These are phyloP conservation scores for Phytophthora capsici DNA, from an alignment of 352 stramenopile genomes.

Conservation along the genomic window DNA sequence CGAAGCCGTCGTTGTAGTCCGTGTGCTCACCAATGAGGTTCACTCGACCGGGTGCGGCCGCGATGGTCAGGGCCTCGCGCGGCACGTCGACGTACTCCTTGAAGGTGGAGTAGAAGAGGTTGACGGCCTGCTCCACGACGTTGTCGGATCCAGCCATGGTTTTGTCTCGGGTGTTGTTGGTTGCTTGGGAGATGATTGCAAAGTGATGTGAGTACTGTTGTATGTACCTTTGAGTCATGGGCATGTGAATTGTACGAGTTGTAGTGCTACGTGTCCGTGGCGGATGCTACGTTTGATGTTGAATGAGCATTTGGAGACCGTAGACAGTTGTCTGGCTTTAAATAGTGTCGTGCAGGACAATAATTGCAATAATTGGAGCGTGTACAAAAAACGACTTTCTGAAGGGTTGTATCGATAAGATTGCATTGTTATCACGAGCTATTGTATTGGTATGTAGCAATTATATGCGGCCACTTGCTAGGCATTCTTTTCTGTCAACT, in stretches of 20 bases:
- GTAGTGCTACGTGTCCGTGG: not conserved
- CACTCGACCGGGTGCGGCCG: constrained; percentile 91
- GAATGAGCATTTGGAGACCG: not conserved
- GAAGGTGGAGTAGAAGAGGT: constrained; percentile 71
- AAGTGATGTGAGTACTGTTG: constrained; percentile 6
- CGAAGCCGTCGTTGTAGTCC: constrained; percentile 97
- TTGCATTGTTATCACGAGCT: not conserved
- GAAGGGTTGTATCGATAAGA: not conserved
- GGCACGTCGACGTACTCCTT: constrained; percentile 41
- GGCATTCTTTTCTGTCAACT: not conserved
- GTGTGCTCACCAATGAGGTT: constrained; percentile 97
- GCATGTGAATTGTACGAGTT: not conserved
- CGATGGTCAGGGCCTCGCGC: constrained; percentile 56
- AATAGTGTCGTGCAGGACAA: not conserved
- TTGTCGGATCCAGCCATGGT: constrained; percentile 26
- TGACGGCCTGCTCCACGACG: constrained; percentile 56
- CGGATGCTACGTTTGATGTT: not conserved
- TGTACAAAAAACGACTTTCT: not conserved
- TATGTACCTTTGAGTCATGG: too few relatives aligned
- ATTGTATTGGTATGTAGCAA: too few relatives aligned
- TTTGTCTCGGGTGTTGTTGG: not conserved
- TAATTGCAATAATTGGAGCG: not conserved
- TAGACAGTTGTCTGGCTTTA: not conserved
- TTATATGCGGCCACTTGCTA: not conserved
- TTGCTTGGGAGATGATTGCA: constrained; percentile 19